Base-by-base conservation (phyloP, 1,284 basidiomycete genomes). In the Paramarasmius palmivorus region DNA sequence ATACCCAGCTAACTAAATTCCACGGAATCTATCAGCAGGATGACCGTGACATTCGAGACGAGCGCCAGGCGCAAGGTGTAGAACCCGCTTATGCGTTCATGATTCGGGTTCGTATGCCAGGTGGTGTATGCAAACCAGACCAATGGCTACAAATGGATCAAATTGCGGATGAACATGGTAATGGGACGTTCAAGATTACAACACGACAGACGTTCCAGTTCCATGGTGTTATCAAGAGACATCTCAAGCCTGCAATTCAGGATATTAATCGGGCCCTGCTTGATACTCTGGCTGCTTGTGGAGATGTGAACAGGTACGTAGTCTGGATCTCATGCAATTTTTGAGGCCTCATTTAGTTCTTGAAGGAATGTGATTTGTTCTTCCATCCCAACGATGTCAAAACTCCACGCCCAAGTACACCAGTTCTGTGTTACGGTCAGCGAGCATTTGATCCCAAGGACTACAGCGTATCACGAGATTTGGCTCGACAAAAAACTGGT, bases 161-260 rank as follows among this genome's bases (percentile, higher is more conserved):
- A 61, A 98, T 99, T 60, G 86, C 95, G 54, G 95, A 98, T 67
- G 91, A 95, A 73, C 93, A 96, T 71, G 96, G 94, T 25, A 93
- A 89, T 65, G 85, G 91, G 53, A 95, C 95, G 14, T 90, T 99
- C 77, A 99, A 99, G 80, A 89, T 99, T 63, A 99, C 96, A 48
- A 99, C 97, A 25, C 82, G 96, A 58, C 88, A 95, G 74, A 99
- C 97, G n/a, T 98, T 98, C 87, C 96, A 99, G 76, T 99, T 98
- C 83, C 96, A 99, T 73, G 96, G 96, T 58, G 90, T 99, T 62
- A 90, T 99, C 77, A 99, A 99, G 81, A 83, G 83, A 60, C 93
- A 99, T 71, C 74, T 99, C 70, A 99, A 99, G 77, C 86, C 90
- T 38, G 92, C 95, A 19, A 98, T 99, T 68, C 94, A 97, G 74